Evolutionary conservation across 306 rosid species (phyloP).

Genomic region (Nissolia schottii): DNA sequence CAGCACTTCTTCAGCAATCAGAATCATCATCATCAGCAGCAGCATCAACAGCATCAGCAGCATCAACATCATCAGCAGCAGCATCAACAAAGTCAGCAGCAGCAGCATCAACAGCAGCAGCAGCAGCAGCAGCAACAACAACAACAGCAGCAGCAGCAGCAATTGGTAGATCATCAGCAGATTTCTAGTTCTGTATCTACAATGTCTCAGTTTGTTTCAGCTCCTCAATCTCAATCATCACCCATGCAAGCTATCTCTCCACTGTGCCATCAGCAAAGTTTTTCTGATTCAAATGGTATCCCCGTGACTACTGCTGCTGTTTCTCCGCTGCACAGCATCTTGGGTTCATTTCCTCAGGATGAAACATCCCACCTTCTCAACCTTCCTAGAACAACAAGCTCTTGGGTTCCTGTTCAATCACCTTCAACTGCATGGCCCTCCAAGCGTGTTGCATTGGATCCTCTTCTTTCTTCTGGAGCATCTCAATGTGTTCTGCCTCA

Average conservation of each 20-base stretch:
- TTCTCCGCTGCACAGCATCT: slow-evolving; percentile 73
- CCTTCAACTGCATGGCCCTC: slow-evolving; percentile 71
- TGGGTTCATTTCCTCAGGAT: slow-evolving; percentile 76
- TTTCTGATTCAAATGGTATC: slow-evolving; percentile 71
- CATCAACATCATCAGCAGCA: too few species aligned
- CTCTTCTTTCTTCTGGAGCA: slow-evolving; percentile 65
- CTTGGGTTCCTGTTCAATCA: slow-evolving; percentile 49
- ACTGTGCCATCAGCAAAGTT: slow-evolving; percentile 64
- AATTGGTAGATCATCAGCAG: slow-evolving; percentile 59
- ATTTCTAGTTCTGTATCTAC: slow-evolving; percentile 53
- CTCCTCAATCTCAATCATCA: slow-evolving; percentile 62
- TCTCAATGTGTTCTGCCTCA: slow-evolving; percentile 70
- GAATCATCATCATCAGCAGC: slow-evolving; percentile 24
- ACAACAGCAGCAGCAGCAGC: slow-evolving; percentile 46
- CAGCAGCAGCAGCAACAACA: background rate
- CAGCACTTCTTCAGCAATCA: slow-evolving; percentile 51
- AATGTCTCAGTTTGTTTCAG: slow-evolving; percentile 64
- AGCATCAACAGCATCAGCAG: slow-evolving; percentile 41
- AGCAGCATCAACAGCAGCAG: background rate
- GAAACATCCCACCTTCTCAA: slow-evolving; percentile 72
- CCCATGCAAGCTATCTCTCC: slow-evolving; percentile 63
- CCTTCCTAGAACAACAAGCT: slow-evolving; percentile 46
- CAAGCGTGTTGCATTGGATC: slow-evolving; percentile 81
- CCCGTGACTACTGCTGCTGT: slow-evolving; percentile 46
- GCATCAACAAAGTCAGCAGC: background rate